A percentile compares a stretch with the other conserved stretches of the same genome.
These are phyloP conservation scores for Exsudoporus floridanus DNA, from an alignment of 1,284 basidiomycete genomes.

Conservation along the genomic window DNA sequence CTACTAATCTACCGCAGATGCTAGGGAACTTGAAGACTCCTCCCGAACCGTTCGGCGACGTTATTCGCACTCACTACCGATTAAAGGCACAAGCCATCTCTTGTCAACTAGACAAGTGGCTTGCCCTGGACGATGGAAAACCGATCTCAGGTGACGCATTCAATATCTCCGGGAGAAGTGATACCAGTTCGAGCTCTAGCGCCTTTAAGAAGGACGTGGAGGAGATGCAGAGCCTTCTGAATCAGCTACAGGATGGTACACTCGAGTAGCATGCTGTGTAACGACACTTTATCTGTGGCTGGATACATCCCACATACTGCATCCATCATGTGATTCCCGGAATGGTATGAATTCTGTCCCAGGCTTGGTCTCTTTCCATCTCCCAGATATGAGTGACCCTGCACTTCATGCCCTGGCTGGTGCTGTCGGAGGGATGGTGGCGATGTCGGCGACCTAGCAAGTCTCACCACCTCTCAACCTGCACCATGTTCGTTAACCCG, in stretches of 20 bases:
- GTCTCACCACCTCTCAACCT: conserved; percentile 28
- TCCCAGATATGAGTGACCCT: conserved; percentile 67
- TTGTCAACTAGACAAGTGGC: conserved; percentile 79
- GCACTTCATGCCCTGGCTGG: conserved; percentile 89
- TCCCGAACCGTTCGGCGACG: conserved; percentile 77
- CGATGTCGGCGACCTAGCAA: conserved; percentile 85
- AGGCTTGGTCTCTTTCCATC: background rate
- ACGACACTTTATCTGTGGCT: too few species aligned
- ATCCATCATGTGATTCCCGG: conserved; percentile 14
- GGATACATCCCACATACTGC: too few species aligned
- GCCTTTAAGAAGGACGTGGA: conserved; percentile 65
- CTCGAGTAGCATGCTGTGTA: conserved; percentile 20
- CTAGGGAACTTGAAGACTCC: conserved; percentile 79
- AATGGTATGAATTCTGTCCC: background rate
- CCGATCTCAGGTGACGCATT: conserved; percentile 55
- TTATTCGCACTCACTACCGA: conserved; percentile 88
- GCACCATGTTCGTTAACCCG: conserved; percentile 17
- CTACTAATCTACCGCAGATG: conserved; percentile 53
- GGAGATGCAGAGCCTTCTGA: conserved; percentile 61
- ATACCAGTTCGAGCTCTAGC: conserved; percentile 48
- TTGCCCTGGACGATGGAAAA: conserved; percentile 68
- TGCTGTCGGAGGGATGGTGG: conserved; percentile 86
- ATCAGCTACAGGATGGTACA: conserved; percentile 40
- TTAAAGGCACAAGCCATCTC: conserved; percentile 73
- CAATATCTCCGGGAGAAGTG: conserved; percentile 34